Evolutionary conservation across 805 yeast species (phyloP).

Genomic region (Wickerhamiella sorbophila): DNA sequence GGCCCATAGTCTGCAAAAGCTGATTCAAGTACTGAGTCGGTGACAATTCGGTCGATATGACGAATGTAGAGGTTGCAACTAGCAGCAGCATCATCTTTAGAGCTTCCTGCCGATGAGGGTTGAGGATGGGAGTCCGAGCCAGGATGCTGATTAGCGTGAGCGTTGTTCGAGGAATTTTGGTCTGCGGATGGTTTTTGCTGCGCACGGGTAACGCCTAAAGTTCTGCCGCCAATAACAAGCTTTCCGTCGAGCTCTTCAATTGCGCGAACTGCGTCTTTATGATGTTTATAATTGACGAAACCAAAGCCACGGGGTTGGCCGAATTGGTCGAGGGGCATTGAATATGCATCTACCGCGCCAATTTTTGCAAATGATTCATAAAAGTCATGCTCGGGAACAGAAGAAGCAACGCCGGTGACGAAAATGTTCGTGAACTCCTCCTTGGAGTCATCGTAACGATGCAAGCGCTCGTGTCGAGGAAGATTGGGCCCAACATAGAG

Average conservation of each 20-base stretch:
- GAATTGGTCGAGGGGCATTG: slow-evolving; percentile 35
- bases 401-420: slow-evolving; percentile 36
- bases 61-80: slow-evolving; percentile 59
- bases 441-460: slow-evolving; percentile 32
- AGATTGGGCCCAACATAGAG: slow-evolving; percentile 47
- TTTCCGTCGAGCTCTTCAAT: slow-evolving; percentile 35
- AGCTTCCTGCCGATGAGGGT: background rate
- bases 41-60: slow-evolving; percentile 40
- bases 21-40: slow-evolving; percentile 37
- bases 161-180: background rate
- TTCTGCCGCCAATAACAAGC: slow-evolving; percentile 26
- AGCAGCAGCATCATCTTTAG: background rate
- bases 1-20: slow-evolving; percentile 36
- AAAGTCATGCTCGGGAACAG: slow-evolving; percentile 28
- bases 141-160: background rate
- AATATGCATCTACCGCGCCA: slow-evolving; percentile 37
- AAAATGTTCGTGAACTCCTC: slow-evolving; percentile 41
- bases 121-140: background rate
- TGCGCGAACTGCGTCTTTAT: slow-evolving; percentile 32
- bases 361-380: slow-evolving; percentile 31
- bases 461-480: slow-evolving; percentile 45
- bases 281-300: slow-evolving; percentile 32
- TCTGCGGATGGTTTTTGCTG: slow-evolving; percentile 19
- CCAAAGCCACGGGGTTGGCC: slow-evolving; percentile 41
- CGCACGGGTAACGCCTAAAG: slow-evolving; percentile 32